These are phyloP conservation scores for Termitomyces sp. DNA, from an alignment of 1,284 basidiomycete genomes.

Conservation along the genomic window DNA sequence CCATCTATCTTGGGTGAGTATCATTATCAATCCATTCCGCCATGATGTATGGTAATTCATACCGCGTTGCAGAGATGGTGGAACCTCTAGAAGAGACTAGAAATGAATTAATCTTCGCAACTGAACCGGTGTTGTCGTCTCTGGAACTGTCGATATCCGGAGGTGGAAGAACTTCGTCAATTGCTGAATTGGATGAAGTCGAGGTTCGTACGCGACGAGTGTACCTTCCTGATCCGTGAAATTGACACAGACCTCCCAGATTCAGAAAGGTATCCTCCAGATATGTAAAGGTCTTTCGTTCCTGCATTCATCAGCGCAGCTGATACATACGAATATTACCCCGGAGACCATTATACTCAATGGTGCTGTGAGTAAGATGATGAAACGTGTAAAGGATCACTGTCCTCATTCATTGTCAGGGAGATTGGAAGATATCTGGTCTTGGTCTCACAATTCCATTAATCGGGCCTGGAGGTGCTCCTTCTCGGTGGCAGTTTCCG, in stretches of 20 bases:
- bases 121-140: constrained; percentile 81
- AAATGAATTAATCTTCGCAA: constrained; percentile 86
- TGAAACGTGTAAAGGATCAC: not conserved
- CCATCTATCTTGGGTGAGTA: constrained; percentile 83
- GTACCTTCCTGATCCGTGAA: not conserved
- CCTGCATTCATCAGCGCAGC: constrained; percentile 84
- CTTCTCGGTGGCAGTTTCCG: constrained; percentile 85
- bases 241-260: constrained; percentile 41
- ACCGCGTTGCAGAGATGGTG: constrained; percentile 71
- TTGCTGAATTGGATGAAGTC: constrained; percentile 84
- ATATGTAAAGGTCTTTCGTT: constrained; percentile 92
- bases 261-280: constrained; percentile 95
- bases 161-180: constrained; percentile 45
- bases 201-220: constrained; percentile 52
- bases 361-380: constrained; percentile 58
- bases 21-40: not conserved
- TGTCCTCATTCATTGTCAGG: constrained; percentile 41
- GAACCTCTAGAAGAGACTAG: constrained; percentile 97
- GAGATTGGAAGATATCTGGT: constrained; percentile 97
- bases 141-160: constrained; percentile 71
- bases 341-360: constrained; percentile 87
- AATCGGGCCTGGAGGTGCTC: constrained; percentile 61
- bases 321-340: constrained; percentile 90
- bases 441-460: constrained; percentile 85
- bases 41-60: constrained; percentile 1